phyloP scores from a whole-genome alignment of 768 basidiomycete species.

The Xanthoconium purpureum region DNA sequence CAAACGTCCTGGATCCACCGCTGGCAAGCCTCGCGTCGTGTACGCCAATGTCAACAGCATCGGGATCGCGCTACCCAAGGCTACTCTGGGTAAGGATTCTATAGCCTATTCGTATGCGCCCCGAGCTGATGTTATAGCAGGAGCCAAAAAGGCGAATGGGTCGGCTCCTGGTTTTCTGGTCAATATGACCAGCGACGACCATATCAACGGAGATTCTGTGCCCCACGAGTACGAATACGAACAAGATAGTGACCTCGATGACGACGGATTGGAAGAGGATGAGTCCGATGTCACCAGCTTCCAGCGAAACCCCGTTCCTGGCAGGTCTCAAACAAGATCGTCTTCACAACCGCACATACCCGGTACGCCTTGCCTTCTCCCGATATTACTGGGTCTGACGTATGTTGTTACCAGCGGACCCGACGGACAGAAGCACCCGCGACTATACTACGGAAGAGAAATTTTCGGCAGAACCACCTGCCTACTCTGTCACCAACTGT shows the following conservation, averaged over 20 bases:
- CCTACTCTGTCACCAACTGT: conserved; percentile 21
- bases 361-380: conserved; percentile 5
- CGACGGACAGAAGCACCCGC: not conserved
- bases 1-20: conserved; percentile 7
- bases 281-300: not conserved
- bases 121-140: conserved; percentile 5
- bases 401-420: not conserved
- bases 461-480: conserved; percentile 8
- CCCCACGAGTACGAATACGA: conserved; percentile 30
- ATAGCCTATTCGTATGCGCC: not conserved
- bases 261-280: conserved; percentile 5
- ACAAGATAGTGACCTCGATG: conserved; percentile 31
- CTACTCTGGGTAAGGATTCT: conserved; percentile 6
- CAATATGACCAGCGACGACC: conserved; percentile 21
- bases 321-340: not conserved
- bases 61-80: conserved; percentile 15
- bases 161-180: conserved; percentile 15
- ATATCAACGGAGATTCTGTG: conserved; percentile 17
- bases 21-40: conserved; percentile 22
- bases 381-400: not conserved
- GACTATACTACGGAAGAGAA: not conserved
- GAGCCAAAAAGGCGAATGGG: conserved; percentile 1
- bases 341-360: conserved; percentile 1
- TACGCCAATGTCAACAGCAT: conserved; percentile 24
- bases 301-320: not conserved